phyloP scores from a whole-genome alignment of 805 yeast species.

The Yarrowia hollandica region DNA sequence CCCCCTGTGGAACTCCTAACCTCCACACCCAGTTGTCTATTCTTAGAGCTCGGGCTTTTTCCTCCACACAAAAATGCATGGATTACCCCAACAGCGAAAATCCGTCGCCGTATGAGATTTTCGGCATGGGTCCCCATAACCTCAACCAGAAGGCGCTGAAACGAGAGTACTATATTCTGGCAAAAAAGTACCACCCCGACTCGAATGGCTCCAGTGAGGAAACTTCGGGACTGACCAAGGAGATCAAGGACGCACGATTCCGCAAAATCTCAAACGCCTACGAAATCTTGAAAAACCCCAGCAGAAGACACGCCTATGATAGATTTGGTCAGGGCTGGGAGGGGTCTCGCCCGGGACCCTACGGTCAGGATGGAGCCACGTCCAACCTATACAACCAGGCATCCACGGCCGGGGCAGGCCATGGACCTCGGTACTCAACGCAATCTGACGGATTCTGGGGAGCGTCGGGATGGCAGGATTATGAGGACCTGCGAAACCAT shows the following conservation, averaged over 20 bases:
- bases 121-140: constrained; percentile 23
- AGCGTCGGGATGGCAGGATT: constrained; percentile 27
- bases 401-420: not conserved
- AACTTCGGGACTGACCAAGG: not conserved
- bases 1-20: not conserved
- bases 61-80: not conserved
- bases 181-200: constrained; percentile 25
- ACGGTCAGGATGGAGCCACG: not conserved
- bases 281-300: constrained; percentile 25
- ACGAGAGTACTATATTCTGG: constrained; percentile 16
- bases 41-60: not conserved
- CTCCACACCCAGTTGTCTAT: not conserved
- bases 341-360: constrained; percentile 14
- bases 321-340: constrained; percentile 29
- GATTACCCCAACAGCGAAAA: constrained; percentile 5
- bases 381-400: constrained; percentile 6
- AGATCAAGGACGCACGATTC: constrained; percentile 8
- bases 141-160: constrained; percentile 15
- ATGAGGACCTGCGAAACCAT: constrained; percentile 14
- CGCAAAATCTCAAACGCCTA: constrained; percentile 15
- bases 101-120: constrained; percentile 24
- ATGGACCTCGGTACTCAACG: constrained; percentile 7
- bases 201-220: constrained; percentile 9
- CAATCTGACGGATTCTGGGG: constrained; percentile 22
- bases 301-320: constrained; percentile 23